A percentile compares a stretch with the other conserved stretches of the same genome.
Evolutionary conservation across 2,329 filamentous ascomycete species (phyloP).

Genomic region (Pyrenophora graminea): DNA sequence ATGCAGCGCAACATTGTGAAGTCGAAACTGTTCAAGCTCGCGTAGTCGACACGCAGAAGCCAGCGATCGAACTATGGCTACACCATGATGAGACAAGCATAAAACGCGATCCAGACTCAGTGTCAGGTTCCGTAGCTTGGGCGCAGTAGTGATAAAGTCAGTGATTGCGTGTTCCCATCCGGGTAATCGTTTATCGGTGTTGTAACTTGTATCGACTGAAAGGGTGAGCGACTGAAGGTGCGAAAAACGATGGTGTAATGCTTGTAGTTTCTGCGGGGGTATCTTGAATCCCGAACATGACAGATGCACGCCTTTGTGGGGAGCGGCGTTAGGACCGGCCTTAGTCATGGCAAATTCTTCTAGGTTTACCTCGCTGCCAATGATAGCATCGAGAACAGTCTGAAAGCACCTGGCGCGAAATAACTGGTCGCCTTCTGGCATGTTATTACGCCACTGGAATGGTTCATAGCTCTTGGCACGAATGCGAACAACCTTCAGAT

Average conservation of each 20-base stretch:
- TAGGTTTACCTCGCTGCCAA: conserved; percentile 23
- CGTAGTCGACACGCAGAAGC: conserved; percentile 16
- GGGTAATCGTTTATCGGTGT: conserved; percentile 14
- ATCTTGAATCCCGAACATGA: conserved; percentile 23
- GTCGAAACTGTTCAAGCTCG: conserved; percentile 17
- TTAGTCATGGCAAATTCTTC: conserved; percentile 29
- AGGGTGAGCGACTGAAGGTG: conserved; percentile 23
- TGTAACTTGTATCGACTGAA: conserved; percentile 20
- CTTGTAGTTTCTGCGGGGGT: conserved; percentile 10
- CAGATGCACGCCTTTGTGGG: conserved; percentile 20
- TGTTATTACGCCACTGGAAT: conserved; percentile 8
- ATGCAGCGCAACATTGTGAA: conserved; percentile 22
- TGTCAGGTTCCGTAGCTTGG: conserved; percentile 22
- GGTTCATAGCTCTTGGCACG: conserved; percentile 18
- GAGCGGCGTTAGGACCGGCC: conserved; percentile 5
- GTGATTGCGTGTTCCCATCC: conserved; percentile 30
- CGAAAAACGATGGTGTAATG: conserved; percentile 18
- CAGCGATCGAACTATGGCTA: conserved; percentile 23
- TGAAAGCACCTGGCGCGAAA: conserved; percentile 31
- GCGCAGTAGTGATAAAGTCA: conserved; percentile 25
- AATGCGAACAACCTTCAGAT: conserved; percentile 26
- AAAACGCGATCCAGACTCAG: conserved; percentile 25
- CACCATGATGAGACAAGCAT: conserved; percentile 16
- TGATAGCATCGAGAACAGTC: conserved; percentile 28
- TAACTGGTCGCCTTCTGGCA: conserved; percentile 17